Percentiles rank a stretch among this genome's conserved stretches.
phyloP scores from a whole-genome alignment of 2,329 filamentous ascomycete genomes.

The Orbilia ellipsospora region DNA sequence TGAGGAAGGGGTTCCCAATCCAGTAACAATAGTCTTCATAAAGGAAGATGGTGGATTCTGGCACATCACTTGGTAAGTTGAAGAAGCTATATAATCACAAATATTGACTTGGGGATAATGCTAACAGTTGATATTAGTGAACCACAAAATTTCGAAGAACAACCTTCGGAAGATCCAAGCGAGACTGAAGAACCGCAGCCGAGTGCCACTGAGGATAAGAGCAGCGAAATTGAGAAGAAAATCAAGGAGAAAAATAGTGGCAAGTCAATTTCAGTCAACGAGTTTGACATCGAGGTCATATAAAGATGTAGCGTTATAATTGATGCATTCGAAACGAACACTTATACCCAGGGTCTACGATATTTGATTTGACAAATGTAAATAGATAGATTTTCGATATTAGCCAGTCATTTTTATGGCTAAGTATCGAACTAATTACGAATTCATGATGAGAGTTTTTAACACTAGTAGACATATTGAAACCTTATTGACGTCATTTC shows the following conservation, averaged over 20 bases:
- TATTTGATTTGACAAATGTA: no score
- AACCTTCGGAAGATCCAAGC: background rate
- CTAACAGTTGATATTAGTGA: background rate
- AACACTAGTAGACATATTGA: no score
- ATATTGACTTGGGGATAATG: no score
- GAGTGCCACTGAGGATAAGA: background rate
- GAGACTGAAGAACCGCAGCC: background rate
- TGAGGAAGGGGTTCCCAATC: slow-evolving; percentile 5
- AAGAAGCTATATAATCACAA: no score
- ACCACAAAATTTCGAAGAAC: background rate
- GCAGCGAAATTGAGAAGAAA: background rate
- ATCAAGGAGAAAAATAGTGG: slow-evolving; percentile 12
- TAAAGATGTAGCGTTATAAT: background rate
- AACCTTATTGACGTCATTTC: no score
- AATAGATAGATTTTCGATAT: no score
- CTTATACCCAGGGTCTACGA: no score
- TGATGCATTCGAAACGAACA: background rate
- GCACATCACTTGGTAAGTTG: slow-evolving; percentile 30
- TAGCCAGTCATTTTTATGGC: background rate
- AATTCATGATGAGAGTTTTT: background rate
- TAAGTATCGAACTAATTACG: background rate
- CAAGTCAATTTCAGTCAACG: slow-evolving; percentile 15
- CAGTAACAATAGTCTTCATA: slow-evolving; percentile 5
- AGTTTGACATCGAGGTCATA: slow-evolving; percentile 16
- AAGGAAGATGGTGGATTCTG: slow-evolving; percentile 22